These are phyloP conservation scores for Leptomonas pyrrhocoris DNA, from an alignment of 208 protist genomes.

Conservation along the genomic window DNA sequence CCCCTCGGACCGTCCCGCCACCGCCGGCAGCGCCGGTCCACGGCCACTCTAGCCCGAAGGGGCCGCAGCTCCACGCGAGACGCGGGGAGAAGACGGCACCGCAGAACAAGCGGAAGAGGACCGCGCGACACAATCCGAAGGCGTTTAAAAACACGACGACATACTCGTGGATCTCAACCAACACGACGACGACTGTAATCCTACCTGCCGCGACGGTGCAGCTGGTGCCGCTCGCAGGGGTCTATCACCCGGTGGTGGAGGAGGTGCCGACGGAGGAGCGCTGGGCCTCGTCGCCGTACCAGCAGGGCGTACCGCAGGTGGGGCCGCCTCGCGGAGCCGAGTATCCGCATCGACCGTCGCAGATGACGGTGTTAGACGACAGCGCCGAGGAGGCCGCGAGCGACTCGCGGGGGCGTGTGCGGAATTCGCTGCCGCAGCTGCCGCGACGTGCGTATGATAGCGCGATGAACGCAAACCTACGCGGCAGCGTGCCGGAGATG, in stretches of 20 bases:
- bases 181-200: conserved; percentile 55
- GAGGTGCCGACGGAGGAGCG: conserved; percentile 1
- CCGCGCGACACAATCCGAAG: conserved; percentile 13
- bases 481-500: conserved; percentile 15
- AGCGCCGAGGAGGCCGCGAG: conserved; percentile 8
- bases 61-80: neutral
- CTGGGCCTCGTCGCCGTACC: conserved; percentile 19
- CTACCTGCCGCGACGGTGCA: conserved; percentile 44
- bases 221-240: conserved; percentile 14
- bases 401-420: conserved; percentile 3
- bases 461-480: conserved; percentile 2
- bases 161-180: conserved; percentile 57
- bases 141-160: conserved; percentile 47
- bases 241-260: conserved; percentile 12
- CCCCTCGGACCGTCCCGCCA: no score
- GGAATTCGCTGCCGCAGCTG: conserved; percentile 12
- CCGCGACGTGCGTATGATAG: neutral
- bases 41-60: neutral
- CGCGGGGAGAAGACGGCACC: neutral
- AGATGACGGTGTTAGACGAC: conserved; percentile 27
- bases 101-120: neutral
- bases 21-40: neutral
- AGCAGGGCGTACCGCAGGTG: conserved; percentile 4
- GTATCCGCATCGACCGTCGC: conserved; percentile 15
- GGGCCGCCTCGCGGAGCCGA: conserved; percentile 25